A percentile compares a stretch with the other conserved stretches of the same genome.
Conservation (phyloP, 495 filamentous ascomycete genomes). For the Tetracladium marchalianum region DNA sequence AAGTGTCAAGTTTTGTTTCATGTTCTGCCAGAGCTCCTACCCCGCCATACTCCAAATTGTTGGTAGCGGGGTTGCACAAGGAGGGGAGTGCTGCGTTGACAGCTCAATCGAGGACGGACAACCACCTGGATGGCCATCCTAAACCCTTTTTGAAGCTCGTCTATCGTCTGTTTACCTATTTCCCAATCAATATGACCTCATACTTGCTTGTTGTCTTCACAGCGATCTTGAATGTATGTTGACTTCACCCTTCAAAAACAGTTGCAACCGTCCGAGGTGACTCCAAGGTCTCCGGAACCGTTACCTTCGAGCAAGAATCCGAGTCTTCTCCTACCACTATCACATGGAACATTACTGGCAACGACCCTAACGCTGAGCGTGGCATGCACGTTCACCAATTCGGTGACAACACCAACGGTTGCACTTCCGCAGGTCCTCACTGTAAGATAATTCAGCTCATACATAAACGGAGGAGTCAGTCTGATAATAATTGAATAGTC, state of each 20-base stretch:
- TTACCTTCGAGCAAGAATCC: slow-evolving; percentile 85
- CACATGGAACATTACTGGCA: slow-evolving; percentile 83
- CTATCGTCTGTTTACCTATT: background rate
- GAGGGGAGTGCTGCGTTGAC: slow-evolving; percentile 26
- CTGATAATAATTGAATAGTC: slow-evolving; percentile 42
- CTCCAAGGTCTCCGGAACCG: slow-evolving; percentile 81
- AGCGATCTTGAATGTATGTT: slow-evolving; percentile 1
- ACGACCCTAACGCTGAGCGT: slow-evolving; percentile 91
- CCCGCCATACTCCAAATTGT: background rate
- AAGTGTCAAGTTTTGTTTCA: slow-evolving; percentile 29
- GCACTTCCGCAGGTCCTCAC: slow-evolving; percentile 93
- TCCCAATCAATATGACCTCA: background rate
- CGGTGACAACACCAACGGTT: slow-evolving; percentile 99
- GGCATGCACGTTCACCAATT: slow-evolving; percentile 98
- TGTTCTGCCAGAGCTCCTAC: background rate
- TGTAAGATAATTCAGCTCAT: slow-evolving; percentile 45
- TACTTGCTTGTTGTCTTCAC: background rate
- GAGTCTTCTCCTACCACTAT: slow-evolving; percentile 76
- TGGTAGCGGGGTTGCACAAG: slow-evolving; percentile 27
- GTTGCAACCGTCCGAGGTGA: slow-evolving; percentile 96
- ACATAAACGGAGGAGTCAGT: background rate
- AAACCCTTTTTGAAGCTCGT: background rate
- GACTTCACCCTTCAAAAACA: slow-evolving; percentile 24
- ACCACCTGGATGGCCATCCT: slow-evolving; percentile 23
- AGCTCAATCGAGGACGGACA: background rate